Evolutionary conservation across 2,329 filamentous ascomycete genomes (phyloP).

Genomic region (Verticillium alfalfae): DNA sequence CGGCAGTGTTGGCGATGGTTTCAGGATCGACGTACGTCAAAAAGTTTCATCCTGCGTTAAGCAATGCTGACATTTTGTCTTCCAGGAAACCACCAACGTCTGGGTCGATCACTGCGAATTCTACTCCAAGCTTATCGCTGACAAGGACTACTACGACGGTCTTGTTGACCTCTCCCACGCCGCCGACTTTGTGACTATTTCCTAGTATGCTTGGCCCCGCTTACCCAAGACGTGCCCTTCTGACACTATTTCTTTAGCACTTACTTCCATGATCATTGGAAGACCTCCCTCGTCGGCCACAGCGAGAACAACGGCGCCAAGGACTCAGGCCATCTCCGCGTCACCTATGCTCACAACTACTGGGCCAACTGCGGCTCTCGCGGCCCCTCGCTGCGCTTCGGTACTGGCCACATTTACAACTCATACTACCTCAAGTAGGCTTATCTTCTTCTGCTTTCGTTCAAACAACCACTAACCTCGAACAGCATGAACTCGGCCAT

Average conservation of each 20-base stretch:
- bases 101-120: constrained; percentile 41
- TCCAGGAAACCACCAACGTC: constrained; percentile 41
- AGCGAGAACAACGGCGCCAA: constrained; percentile 52
- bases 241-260: constrained; percentile 15
- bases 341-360: constrained; percentile 59
- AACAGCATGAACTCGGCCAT: constrained; percentile 35
- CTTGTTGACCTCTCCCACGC: constrained; percentile 37
- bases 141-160: constrained; percentile 39
- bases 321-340: constrained; percentile 50
- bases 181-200: constrained; percentile 35
- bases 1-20: constrained; percentile 29
- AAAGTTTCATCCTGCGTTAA: no score
- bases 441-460: neutral
- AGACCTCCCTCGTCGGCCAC: constrained; percentile 57
- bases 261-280: constrained; percentile 48
- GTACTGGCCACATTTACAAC: constrained; percentile 47
- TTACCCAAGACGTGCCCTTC: neutral
- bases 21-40: constrained; percentile 18
- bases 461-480: neutral
- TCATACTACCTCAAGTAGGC: constrained; percentile 32
- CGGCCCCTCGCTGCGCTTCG: constrained; percentile 54
- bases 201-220: constrained; percentile 10
- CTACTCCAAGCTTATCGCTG: constrained; percentile 23
- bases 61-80: neutral
- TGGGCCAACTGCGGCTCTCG: constrained; percentile 56